phyloP scores from a whole-genome alignment of 2,329 filamentous ascomycete genomes.

The Botrytis pseudocinerea region DNA sequence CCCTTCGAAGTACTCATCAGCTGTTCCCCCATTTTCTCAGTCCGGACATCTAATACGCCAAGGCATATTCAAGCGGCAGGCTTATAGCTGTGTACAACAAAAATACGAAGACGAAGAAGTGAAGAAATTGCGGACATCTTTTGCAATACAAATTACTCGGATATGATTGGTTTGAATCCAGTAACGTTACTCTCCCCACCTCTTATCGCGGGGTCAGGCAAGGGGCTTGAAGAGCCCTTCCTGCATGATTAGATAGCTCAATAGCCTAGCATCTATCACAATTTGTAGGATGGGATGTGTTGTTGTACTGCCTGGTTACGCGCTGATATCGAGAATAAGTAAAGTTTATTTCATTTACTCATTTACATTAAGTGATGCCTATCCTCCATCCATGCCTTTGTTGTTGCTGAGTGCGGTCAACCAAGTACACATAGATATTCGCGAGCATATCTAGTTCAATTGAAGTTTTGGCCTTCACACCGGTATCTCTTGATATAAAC shows the following conservation, averaged over 20 bases:
- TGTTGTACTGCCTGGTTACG: not conserved
- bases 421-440: not conserved
- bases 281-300: not conserved
- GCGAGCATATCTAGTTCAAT: not conserved
- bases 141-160: conserved; percentile 1
- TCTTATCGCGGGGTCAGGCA: conserved; percentile 10
- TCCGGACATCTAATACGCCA: not conserved
- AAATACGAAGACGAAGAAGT: not conserved
- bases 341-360: not conserved
- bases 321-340: not conserved
- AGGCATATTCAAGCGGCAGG: not conserved
- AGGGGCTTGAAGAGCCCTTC: not conserved
- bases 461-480: not conserved
- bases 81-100: too few species aligned
- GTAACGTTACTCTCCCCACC: conserved; percentile 17
- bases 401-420: not conserved
- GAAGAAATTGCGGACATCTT: not conserved
- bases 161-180: not conserved
- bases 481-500: not conserved
- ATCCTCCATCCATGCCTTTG: not conserved
- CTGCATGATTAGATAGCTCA: not conserved
- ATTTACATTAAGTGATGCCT: not conserved
- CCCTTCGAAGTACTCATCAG: not conserved
- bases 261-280: not conserved
- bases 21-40: conserved; percentile 2